A percentile compares a stretch with the other conserved stretches of the same genome.
Evolutionary conservation across 345 rosid genomes (phyloP).

Genomic region (Noccaea bulbosa): DNA sequence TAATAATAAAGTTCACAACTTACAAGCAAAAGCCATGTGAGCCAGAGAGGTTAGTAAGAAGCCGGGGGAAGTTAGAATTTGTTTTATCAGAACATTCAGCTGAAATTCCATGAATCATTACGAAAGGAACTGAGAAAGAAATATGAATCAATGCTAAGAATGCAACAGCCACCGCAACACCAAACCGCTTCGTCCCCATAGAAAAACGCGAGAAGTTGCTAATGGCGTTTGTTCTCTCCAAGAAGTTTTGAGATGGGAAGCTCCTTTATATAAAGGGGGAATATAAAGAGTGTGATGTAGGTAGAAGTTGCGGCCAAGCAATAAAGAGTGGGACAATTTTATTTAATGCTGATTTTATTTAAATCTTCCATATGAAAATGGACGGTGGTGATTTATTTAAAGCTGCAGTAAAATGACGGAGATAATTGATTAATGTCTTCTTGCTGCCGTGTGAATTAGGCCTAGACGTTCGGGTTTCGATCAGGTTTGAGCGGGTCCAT

Average conservation of each 20-base stretch:
- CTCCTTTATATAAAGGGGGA: conserved; percentile 3
- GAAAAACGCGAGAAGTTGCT: conserved; percentile 3
- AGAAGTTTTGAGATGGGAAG: conserved; percentile 31
- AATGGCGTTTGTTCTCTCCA: conserved; percentile 9
- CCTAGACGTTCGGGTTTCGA: too few species aligned
- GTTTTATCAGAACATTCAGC: conserved; percentile 47
- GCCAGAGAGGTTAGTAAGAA: conserved; percentile 58
- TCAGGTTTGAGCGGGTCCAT: too few species aligned
- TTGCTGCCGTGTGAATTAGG: too few species aligned
- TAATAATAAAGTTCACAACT: neutral
- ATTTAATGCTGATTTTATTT: too few species aligned
- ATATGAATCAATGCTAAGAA: conserved; percentile 37
- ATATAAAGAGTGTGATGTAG: conserved; percentile 30
- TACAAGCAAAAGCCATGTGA: conserved; percentile 79
- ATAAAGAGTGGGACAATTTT: neutral
- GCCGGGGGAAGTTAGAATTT: conserved; percentile 61
- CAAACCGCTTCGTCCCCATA: conserved; percentile 18
- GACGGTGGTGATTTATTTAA: too few species aligned
- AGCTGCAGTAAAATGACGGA: too few species aligned
- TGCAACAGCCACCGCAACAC: conserved; percentile 26
- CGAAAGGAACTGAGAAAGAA: conserved; percentile 60
- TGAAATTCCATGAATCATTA: conserved; percentile 57
- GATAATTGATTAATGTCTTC: too few species aligned
- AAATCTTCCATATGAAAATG: too few species aligned
- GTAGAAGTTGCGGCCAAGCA: conserved; percentile 38